Evolutionary conservation across 1,284 basidiomycete genomes (phyloP).

Genomic region (Trichosporon asahii): DNA sequence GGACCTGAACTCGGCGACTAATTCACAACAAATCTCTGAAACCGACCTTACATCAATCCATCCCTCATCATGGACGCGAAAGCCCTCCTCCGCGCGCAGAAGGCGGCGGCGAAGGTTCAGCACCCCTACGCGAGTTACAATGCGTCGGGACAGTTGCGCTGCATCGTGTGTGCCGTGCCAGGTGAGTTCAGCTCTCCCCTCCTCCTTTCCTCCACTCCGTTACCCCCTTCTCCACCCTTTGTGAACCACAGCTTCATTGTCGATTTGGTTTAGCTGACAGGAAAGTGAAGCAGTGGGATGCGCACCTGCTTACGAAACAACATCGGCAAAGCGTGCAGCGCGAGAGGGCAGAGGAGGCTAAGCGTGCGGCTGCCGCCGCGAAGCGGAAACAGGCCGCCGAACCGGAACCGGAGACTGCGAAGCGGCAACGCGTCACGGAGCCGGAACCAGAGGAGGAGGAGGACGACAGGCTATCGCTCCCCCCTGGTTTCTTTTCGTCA

Average conservation of each 20-base stretch:
- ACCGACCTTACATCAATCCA: neutral
- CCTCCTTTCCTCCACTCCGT: neutral
- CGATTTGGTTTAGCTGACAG: neutral
- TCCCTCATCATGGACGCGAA: conserved; percentile 44
- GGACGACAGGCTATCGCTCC: conserved; percentile 24
- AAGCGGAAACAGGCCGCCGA: conserved; percentile 29
- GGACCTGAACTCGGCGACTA: conserved; percentile 8
- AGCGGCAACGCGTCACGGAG: conserved; percentile 7
- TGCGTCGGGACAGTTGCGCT: conserved; percentile 43
- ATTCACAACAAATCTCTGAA: neutral
- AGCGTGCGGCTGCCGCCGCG: conserved; percentile 26
- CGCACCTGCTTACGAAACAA: conserved; percentile 51
- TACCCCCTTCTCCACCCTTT: neutral
- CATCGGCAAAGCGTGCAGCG: conserved; percentile 47
- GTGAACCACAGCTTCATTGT: too few relatives aligned
- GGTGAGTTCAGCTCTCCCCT: conserved; percentile 33
- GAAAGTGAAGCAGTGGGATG: conserved; percentile 52
- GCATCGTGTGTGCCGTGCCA: conserved; percentile 48
- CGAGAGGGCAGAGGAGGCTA: conserved; percentile 39
- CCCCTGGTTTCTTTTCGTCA: conserved; percentile 44
- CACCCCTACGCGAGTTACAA: conserved; percentile 47
- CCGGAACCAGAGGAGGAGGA: neutral
- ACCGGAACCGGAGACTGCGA: conserved; percentile 16
- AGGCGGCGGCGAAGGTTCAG: conserved; percentile 44
- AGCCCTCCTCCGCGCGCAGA: conserved; percentile 50